These are phyloP conservation scores for Russula griseocarnosa DNA, from an alignment of 768 basidiomycete genomes.

Conservation along the genomic window DNA sequence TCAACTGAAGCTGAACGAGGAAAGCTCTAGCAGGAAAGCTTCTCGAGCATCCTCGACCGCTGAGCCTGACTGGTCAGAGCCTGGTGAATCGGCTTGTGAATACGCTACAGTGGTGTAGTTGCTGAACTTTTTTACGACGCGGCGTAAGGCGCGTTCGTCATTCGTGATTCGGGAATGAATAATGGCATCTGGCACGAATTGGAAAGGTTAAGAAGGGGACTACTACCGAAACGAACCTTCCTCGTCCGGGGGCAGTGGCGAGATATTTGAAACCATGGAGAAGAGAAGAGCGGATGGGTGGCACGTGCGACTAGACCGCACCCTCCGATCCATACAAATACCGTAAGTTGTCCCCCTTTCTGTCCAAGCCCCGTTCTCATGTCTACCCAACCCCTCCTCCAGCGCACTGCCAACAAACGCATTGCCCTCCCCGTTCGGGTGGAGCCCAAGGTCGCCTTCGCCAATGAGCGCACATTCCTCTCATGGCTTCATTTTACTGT, in stretches of 20 bases:
- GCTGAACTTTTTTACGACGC: slow-evolving; percentile 80
- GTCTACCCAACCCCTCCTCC: slow-evolving; percentile 97
- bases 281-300: too few relatives aligned
- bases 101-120: slow-evolving; percentile 59
- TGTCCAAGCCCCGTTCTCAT: slow-evolving; percentile 40
- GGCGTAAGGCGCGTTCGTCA: slow-evolving; percentile 73
- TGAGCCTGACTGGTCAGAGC: slow-evolving; percentile 31
- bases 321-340: not conserved
- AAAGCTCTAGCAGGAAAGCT: slow-evolving; percentile 72
- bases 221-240: slow-evolving; percentile 44
- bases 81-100: slow-evolving; percentile 40
- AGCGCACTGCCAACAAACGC: slow-evolving; percentile 88
- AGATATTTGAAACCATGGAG: slow-evolving; percentile 33
- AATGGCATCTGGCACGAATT: slow-evolving; percentile 54
- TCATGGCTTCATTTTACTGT: slow-evolving; percentile 99
- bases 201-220: not conserved
- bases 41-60: slow-evolving; percentile 69
- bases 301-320: not conserved
- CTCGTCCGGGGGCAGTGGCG: slow-evolving; percentile 55
- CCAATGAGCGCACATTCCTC: slow-evolving; percentile 92
- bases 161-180: slow-evolving; percentile 78
- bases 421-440: slow-evolving; percentile 95
- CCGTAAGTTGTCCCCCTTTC: not conserved
- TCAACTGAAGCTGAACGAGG: slow-evolving; percentile 69
- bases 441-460: slow-evolving; percentile 93